A percentile compares a stretch with the other conserved stretches of the same genome.
phyloP scores from a whole-genome alignment of 345 rosid genomes.

The Sapria himalayana region DNA sequence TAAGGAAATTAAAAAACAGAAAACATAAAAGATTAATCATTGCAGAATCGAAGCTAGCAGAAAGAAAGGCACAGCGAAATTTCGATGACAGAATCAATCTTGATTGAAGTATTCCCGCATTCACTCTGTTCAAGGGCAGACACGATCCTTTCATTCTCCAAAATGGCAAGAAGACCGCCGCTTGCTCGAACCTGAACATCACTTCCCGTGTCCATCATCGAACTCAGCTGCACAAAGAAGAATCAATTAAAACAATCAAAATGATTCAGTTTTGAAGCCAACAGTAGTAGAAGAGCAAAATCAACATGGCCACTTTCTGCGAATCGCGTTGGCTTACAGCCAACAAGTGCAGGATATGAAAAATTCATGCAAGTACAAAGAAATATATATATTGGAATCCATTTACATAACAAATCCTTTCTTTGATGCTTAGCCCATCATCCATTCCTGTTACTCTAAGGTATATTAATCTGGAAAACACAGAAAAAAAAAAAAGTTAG shows the following conservation, averaged over 20 bases:
- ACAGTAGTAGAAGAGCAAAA: too few species aligned
- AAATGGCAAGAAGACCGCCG: slow-evolving; percentile 89
- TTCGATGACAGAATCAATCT: slow-evolving; percentile 56
- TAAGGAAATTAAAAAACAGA: slow-evolving; percentile 8
- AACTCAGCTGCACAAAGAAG: slow-evolving; percentile 41
- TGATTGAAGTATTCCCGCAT: slow-evolving; percentile 51
- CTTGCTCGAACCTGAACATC: slow-evolving; percentile 81
- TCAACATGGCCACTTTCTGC: too few species aligned
- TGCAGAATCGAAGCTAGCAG: slow-evolving; percentile 1
- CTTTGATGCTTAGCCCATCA: slow-evolving; percentile 66
- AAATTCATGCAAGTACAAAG: too few species aligned
- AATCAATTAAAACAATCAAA: not conserved
- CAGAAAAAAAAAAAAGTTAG: slow-evolving; percentile 6
- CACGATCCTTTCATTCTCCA: slow-evolving; percentile 81
- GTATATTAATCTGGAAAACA: slow-evolving; percentile 45
- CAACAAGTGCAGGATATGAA: too few species aligned
- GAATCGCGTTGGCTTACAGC: too few species aligned
- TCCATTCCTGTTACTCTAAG: slow-evolving; percentile 93
- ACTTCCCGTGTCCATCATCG: slow-evolving; percentile 91
- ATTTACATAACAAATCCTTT: slow-evolving; percentile 70
- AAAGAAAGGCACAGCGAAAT: slow-evolving; percentile 56
- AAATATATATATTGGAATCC: too few species aligned
- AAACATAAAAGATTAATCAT: slow-evolving; percentile 1
- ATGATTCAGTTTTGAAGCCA: not conserved
- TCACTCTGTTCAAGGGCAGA: slow-evolving; percentile 70